phyloP scores from a whole-genome alignment of 2,329 filamentous ascomycete species.

The Tolypocladium tundrense region DNA sequence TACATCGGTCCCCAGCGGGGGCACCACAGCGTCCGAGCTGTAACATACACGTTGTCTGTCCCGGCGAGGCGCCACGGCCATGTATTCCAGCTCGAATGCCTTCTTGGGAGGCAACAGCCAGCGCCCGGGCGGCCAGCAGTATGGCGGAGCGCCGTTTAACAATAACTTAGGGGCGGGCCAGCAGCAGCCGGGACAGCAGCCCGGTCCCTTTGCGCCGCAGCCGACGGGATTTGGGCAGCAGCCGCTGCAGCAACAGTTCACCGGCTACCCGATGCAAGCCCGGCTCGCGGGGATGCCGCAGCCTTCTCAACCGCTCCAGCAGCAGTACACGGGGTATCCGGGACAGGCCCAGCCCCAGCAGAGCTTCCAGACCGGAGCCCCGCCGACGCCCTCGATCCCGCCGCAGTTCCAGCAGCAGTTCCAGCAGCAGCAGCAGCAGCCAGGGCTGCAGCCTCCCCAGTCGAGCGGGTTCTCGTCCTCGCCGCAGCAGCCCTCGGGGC shows the following conservation, averaged over 20 bases:
- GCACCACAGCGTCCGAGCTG: neutral
- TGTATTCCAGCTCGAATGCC: conserved; percentile 87
- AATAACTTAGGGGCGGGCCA: conserved; percentile 42
- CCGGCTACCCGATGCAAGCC: conserved; percentile 46
- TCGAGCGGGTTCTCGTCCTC: conserved; percentile 35
- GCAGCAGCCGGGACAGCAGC: conserved; percentile 33
- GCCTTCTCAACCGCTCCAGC: conserved; percentile 48
- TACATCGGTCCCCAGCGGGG: neutral
- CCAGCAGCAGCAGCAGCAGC: conserved; percentile 33
- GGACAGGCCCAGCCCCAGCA: conserved; percentile 41
- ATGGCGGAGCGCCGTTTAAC: conserved; percentile 24
- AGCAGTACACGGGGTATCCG: conserved; percentile 59
- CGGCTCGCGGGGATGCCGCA: conserved; percentile 39
- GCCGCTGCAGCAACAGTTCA: conserved; percentile 45
- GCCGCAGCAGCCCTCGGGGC: conserved; percentile 37
- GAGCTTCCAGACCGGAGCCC: conserved; percentile 49
- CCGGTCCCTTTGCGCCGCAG: conserved; percentile 45
- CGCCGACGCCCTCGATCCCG: conserved; percentile 50
- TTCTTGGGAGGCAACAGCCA: conserved; percentile 72
- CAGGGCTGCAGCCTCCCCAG: conserved; percentile 29
- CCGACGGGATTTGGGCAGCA: conserved; percentile 49
- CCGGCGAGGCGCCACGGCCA: conserved; percentile 27
- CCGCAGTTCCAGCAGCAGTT: conserved; percentile 50
- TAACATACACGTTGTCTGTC: neutral
- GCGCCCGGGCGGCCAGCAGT: conserved; percentile 54